Evolutionary conservation across 371 early-diverging fungal genomes (phyloP).

Genomic region (Spiromyces aspiralis): DNA sequence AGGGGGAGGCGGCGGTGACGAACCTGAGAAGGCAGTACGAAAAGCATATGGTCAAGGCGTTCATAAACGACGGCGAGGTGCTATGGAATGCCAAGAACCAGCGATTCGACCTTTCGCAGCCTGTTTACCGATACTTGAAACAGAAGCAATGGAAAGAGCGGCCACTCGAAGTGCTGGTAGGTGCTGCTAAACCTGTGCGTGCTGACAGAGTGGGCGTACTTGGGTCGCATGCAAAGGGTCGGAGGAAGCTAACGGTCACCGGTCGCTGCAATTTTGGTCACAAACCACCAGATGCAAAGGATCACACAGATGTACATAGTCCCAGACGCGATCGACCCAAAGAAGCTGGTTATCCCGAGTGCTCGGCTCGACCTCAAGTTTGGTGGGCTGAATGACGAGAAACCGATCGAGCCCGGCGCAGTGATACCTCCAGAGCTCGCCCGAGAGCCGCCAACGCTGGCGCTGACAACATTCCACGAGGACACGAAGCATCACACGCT

Average conservation of each 20-base stretch:
- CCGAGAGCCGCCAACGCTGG: slow-evolving; percentile 37
- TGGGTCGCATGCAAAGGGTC: no score
- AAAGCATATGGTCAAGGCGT: slow-evolving; percentile 49
- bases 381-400: slow-evolving; percentile 3
- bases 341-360: slow-evolving; percentile 15
- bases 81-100: slow-evolving; percentile 45
- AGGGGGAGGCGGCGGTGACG: background rate
- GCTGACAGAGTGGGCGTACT: no score
- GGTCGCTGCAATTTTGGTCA: no score
- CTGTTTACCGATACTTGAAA: slow-evolving; percentile 54
- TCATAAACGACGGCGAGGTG: slow-evolving; percentile 49
- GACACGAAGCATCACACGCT: slow-evolving; percentile 52
- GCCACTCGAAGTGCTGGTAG: slow-evolving; percentile 37
- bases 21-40: slow-evolving; percentile 38
- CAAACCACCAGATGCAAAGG: slow-evolving; percentile 35
- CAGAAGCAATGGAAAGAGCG: slow-evolving; percentile 44
- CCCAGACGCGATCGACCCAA: slow-evolving; percentile 51
- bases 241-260: no score
- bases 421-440: slow-evolving; percentile 35
- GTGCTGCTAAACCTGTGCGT: no score
- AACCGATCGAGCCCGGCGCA: slow-evolving; percentile 39
- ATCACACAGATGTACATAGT: slow-evolving; percentile 61
- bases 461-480: slow-evolving; percentile 45
- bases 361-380: slow-evolving; percentile 15
- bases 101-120: slow-evolving; percentile 41